Evolutionary conservation across 371 early-diverging fungal genomes (phyloP).

Genomic region (Mortierella sp.): DNA sequence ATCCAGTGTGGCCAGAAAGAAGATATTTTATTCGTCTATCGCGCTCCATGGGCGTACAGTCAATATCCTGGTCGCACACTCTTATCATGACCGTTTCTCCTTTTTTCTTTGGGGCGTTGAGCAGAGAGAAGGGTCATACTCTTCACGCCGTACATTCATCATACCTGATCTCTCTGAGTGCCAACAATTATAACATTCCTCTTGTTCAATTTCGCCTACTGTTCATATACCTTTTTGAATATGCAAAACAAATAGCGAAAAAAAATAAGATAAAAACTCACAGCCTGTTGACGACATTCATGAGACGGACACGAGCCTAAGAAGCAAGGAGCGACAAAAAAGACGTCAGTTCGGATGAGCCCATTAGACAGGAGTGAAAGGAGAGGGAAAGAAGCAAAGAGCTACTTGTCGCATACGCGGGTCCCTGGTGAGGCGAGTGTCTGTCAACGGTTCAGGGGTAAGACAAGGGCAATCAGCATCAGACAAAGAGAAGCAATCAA

Average conservation of each 20-base stretch:
- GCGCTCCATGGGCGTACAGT: neutral
- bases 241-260: neutral
- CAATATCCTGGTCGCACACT: neutral
- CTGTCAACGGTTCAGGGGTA: neutral
- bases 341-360: constrained; percentile 7
- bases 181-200: neutral
- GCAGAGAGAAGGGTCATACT: neutral
- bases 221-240: neutral
- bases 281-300: neutral
- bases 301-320: neutral
- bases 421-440: neutral
- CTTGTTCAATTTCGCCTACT: neutral
- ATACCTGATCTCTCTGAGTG: neutral
- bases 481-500: too few relatives aligned
- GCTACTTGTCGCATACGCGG: neutral
- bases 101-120: neutral
- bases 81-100: neutral
- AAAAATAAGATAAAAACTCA: neutral
- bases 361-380: neutral
- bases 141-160: neutral
- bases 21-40: neutral
- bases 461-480: neutral
- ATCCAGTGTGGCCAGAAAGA: neutral
- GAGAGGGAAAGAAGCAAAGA: neutral
- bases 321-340: neutral